Evolutionary conservation across 495 filamentous ascomycete genomes (phyloP), one percentile per base, ranked within the genome.

Genomic region (Penicillium mononematosum): DNA sequence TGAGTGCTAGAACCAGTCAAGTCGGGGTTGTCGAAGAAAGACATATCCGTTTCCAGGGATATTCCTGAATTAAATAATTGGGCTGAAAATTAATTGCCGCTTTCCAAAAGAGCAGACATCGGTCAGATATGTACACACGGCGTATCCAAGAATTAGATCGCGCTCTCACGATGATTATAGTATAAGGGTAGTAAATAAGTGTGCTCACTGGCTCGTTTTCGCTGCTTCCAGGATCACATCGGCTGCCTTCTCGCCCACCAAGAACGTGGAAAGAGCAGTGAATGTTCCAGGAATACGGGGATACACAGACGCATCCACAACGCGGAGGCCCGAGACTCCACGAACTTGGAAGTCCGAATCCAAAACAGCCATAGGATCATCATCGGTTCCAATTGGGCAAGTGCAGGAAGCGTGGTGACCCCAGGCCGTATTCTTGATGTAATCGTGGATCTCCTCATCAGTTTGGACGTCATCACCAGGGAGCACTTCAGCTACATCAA

Each of bases 231-330:
- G 12, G 24, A 55, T 55, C 17, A 45, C 68, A 58, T 83, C 84
- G 0, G 83, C 76, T 2, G 85, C 85, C 78, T 87, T 87, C 65
- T 83, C 80, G n/a, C 72, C 75, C 19, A 87, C 64, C 77, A 86
- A 85, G 60, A 83, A 86, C 0, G 82, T 83, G 14, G 85, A 77
- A 32, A 82, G 65, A 20, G 73, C 74, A 27, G 81, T 81, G 55
- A 84, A 88, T 31, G 77, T 79, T 2, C 85, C 85, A 27, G 81
- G 82, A 46, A 82, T 83, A 27, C 70, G 63, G n/a, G 83, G 83
- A 51, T 77, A 85, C 1, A 83, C 82, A 22, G 72, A 78, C 5
- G 83, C 85, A 70, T 87, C 85, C 6, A 87, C 84, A 34, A 87
- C 83, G 41, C 85, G 70, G 58, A 87, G 58, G 1, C 80, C 75